Conservation (phyloP, 2,329 filamentous ascomycete genomes). For the Cladosporium sp. region DNA sequence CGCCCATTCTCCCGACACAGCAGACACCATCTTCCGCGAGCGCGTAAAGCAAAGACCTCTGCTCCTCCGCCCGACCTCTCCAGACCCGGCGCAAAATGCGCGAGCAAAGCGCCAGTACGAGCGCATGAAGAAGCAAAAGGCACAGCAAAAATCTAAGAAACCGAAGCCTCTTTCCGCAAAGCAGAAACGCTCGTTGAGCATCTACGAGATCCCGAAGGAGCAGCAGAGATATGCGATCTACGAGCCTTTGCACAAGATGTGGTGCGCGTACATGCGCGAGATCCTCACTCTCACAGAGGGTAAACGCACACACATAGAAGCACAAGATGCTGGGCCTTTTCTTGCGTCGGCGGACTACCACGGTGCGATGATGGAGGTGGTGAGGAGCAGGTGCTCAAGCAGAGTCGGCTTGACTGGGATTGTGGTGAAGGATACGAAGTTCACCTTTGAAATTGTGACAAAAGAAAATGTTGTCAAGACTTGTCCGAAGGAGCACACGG, state of each 20-base stretch:
- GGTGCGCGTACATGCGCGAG: constrained; percentile 83
- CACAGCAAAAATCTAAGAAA: constrained; percentile 46
- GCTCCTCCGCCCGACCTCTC: constrained; percentile 73
- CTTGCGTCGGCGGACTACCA: constrained; percentile 87
- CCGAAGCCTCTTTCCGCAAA: constrained; percentile 74
- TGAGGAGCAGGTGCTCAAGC: constrained; percentile 75
- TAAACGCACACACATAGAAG: constrained; percentile 52
- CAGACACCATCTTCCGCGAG: constrained; percentile 72
- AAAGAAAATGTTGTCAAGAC: constrained; percentile 68
- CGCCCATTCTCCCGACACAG: constrained; percentile 74
- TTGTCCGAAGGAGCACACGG: constrained; percentile 85
- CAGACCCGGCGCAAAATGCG: constrained; percentile 56
- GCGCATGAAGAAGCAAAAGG: constrained; percentile 36
- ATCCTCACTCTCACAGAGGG: constrained; percentile 60
- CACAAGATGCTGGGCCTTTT: constrained; percentile 65
- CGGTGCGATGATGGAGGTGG: constrained; percentile 79
- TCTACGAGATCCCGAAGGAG: constrained; percentile 72
- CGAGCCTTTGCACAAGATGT: constrained; percentile 73
- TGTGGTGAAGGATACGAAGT: constrained; percentile 84
- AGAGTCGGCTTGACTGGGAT: constrained; percentile 84
- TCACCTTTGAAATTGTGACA: constrained; percentile 82
- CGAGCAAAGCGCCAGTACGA: constrained; percentile 48
- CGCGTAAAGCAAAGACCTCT: constrained; percentile 82
- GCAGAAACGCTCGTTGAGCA: constrained; percentile 69
- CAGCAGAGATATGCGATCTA: constrained; percentile 75